phyloP scores from a whole-genome alignment of 257 asterid genomes.

The Nicotiana sylvestris region DNA sequence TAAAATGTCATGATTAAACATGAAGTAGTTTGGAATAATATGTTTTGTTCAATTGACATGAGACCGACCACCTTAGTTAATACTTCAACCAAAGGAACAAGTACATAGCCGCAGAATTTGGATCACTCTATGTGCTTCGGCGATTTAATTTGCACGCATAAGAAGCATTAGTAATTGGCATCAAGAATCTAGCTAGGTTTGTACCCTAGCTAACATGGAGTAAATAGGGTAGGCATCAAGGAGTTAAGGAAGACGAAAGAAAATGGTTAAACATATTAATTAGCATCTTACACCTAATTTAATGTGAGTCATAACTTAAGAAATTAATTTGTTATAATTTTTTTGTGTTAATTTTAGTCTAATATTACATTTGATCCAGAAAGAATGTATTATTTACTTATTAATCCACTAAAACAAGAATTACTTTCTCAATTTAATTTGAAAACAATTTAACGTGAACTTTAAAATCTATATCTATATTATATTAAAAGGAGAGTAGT shows the following conservation, averaged over 20 bases:
- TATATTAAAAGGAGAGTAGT: too few relatives aligned
- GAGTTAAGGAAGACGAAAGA: too few relatives aligned
- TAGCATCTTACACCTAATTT: neutral
- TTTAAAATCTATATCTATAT: too few relatives aligned
- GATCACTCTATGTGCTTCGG: neutral
- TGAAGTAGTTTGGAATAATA: neutral
- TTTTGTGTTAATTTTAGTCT: too few relatives aligned
- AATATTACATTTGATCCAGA: too few relatives aligned
- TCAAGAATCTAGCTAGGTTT: neutral
- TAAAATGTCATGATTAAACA: neutral
- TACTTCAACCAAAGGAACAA: too few relatives aligned
- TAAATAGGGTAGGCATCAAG: neutral
- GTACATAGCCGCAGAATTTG: neutral
- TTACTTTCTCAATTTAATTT: too few relatives aligned
- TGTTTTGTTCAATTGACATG: neutral
- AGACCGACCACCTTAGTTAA: neutral
- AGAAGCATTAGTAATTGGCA: neutral
- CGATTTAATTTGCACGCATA: neutral
- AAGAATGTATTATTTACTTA: too few relatives aligned
- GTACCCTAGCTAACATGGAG: neutral
- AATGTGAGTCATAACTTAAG: neutral
- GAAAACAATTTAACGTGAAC: too few relatives aligned
- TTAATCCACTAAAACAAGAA: too few relatives aligned
- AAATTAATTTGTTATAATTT: too few relatives aligned
- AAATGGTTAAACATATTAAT: too few relatives aligned